These are phyloP conservation scores for Rhinocladiella similis DNA, from an alignment of 2,329 filamentous ascomycete genomes.

Conservation along the genomic window DNA sequence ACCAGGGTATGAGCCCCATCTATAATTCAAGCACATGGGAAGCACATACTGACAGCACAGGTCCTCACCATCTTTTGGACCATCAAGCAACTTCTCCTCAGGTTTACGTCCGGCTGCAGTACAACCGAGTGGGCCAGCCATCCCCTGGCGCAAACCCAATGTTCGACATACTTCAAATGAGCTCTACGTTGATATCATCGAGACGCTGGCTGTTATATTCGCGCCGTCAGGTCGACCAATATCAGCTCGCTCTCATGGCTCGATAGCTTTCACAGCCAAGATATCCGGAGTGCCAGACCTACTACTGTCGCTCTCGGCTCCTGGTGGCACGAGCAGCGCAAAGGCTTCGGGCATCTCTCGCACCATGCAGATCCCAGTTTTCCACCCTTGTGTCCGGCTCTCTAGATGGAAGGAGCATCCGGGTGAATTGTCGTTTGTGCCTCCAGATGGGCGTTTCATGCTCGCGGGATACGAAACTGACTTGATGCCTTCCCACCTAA, in stretches of 20 bases:
- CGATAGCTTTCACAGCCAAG: conserved; percentile 91
- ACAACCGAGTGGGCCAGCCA: conserved; percentile 48
- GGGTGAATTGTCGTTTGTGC: conserved; percentile 92
- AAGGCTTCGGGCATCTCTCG: conserved; percentile 53
- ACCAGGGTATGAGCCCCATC: conserved; percentile 60
- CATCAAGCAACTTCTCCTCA: conserved; percentile 42
- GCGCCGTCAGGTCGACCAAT: conserved; percentile 87
- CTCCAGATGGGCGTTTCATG: conserved; percentile 90
- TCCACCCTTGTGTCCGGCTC: conserved; percentile 91
- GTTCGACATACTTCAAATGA: conserved; percentile 97
- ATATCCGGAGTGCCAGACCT: conserved; percentile 93
- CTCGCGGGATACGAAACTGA: conserved; percentile 94
- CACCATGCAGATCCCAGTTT: conserved; percentile 84
- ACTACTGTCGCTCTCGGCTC: conserved; percentile 74
- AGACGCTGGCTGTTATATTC: conserved; percentile 82
- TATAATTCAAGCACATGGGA: not conserved
- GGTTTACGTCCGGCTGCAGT: conserved; percentile 34
- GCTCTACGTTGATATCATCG: conserved; percentile 92
- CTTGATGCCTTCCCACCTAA: conserved; percentile 69
- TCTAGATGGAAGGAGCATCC: conserved; percentile 86
- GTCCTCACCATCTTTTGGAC: conserved; percentile 43
- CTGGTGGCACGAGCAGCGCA: conserved; percentile 71
- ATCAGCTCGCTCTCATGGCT: conserved; percentile 83
- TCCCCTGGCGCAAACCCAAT: conserved; percentile 89
- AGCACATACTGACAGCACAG: conserved; percentile 29